Conservation (phyloP, 331 rosid genomes). For the Quercus lobata region DNA sequence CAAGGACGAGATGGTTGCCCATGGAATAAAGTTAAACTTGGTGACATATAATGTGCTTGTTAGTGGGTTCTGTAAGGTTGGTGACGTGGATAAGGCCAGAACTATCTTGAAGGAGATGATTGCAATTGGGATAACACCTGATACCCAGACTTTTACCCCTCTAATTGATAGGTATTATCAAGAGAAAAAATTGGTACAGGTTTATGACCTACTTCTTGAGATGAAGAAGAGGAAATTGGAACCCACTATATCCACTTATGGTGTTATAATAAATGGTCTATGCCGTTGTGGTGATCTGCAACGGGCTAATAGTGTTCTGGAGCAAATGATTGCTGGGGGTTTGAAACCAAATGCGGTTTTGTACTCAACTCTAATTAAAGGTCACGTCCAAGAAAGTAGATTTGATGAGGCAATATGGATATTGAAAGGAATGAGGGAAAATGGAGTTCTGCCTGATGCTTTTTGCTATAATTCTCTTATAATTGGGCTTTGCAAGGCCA, state of each 20-base stretch:
- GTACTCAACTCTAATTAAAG: conserved; percentile 31
- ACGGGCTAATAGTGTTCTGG: conserved; percentile 24
- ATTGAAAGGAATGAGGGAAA: conserved; percentile 26
- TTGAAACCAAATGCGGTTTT: conserved; percentile 31
- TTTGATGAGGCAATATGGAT: conserved; percentile 29
- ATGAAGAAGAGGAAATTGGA: conserved; percentile 35
- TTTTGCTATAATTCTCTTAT: conserved; percentile 43
- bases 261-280: conserved; percentile 34
- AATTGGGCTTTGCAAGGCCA: conserved; percentile 33
- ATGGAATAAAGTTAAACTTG: conserved; percentile 9
- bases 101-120: conserved; percentile 34
- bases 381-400: conserved; percentile 24
- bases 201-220: conserved; percentile 25
- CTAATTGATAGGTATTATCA: conserved; percentile 40
- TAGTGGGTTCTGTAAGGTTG: conserved; percentile 33
- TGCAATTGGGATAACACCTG: conserved; percentile 20
- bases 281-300: conserved; percentile 26
- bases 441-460: conserved; percentile 33
- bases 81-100: conserved; percentile 34
- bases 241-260: conserved; percentile 24
- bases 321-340: conserved; percentile 22
- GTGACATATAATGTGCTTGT: conserved; percentile 26
- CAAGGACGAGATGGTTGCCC: conserved; percentile 30
- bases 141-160: conserved; percentile 18
- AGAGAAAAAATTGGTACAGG: conserved; percentile 12